These are phyloP conservation scores for Dendryphion nanum DNA, from an alignment of 2,329 filamentous ascomycete genomes.

Conservation along the genomic window DNA sequence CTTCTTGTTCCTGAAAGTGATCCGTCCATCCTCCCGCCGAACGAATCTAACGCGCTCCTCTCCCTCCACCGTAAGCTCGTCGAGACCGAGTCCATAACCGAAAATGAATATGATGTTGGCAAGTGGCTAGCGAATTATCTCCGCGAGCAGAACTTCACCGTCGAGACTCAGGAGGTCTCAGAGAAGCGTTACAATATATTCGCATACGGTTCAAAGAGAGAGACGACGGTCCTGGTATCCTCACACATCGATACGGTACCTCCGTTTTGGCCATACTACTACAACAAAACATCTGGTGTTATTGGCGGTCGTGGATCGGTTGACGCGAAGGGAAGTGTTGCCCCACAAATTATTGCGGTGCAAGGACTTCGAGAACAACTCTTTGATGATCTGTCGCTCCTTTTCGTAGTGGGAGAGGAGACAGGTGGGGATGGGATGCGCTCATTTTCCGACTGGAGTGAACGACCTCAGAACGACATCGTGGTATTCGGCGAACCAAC, in stretches of 20 bases:
- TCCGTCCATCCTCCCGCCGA: constrained; percentile 15
- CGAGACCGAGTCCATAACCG: constrained; percentile 68
- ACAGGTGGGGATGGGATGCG: constrained; percentile 77
- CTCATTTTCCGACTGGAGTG: constrained; percentile 34
- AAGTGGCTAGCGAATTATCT: constrained; percentile 69
- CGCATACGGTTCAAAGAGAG: constrained; percentile 57
- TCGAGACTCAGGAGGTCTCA: constrained; percentile 57
- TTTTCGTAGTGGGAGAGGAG: constrained; percentile 81
- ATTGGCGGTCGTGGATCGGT: constrained; percentile 74
- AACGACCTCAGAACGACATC: constrained; percentile 48
- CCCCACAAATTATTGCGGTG: constrained; percentile 70
- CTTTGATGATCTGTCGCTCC: constrained; percentile 48
- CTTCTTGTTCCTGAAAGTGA: constrained; percentile 4
- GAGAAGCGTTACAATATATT: constrained; percentile 70
- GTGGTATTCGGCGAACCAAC: constrained; percentile 94
- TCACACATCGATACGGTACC: constrained; percentile 78
- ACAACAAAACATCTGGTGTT: constrained; percentile 46
- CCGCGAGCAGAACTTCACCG: constrained; percentile 57
- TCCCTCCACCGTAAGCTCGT: constrained; percentile 74
- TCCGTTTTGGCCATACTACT: constrained; percentile 67
- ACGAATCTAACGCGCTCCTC: constrained; percentile 54
- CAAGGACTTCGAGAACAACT: constrained; percentile 48
- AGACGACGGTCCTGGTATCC: constrained; percentile 64
- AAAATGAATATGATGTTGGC: constrained; percentile 67
- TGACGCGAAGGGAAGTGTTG: constrained; percentile 59